phyloP scores from a whole-genome alignment of 192 early-diverging fungal genomes.

The Rhizophagus prolifer region DNA sequence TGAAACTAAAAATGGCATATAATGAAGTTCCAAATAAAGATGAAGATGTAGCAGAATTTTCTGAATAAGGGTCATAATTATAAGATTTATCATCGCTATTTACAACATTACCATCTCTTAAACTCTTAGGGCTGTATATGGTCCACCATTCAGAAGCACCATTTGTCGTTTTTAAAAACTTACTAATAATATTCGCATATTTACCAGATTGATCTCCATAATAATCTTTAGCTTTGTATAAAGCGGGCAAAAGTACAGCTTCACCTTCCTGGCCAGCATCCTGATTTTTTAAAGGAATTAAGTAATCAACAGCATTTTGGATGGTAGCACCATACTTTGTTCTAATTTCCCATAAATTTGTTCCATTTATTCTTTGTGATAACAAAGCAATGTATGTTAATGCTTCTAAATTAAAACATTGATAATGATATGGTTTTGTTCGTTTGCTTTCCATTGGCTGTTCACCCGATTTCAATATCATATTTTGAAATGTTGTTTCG shows the following conservation, averaged over 20 bases:
- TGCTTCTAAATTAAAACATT: conserved; percentile 41
- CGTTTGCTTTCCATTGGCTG: conserved; percentile 38
- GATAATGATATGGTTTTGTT: conserved; percentile 39
- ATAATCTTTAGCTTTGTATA: conserved; percentile 10
- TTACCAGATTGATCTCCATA: conserved; percentile 1
- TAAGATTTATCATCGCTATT: neutral
- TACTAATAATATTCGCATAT: neutral
- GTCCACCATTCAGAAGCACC: no score
- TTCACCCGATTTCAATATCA: conserved; percentile 32
- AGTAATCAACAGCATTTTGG: neutral
- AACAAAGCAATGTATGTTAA: conserved; percentile 3
- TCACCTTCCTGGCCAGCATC: neutral
- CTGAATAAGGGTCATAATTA: no score
- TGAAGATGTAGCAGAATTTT: neutral
- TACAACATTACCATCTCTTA: neutral
- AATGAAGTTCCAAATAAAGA: neutral
- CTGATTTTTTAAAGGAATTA: neutral
- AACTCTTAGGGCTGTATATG: neutral
- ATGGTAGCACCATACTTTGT: neutral
- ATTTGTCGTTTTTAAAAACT: neutral
- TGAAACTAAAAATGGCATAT: neutral
- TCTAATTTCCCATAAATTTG: conserved; percentile 12
- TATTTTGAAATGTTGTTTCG: conserved; percentile 5
- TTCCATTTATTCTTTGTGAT: neutral
- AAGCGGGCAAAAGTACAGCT: neutral